Conservation (phyloP, 352 stramenopile genomes). For the Pythium coloratum region DNA sequence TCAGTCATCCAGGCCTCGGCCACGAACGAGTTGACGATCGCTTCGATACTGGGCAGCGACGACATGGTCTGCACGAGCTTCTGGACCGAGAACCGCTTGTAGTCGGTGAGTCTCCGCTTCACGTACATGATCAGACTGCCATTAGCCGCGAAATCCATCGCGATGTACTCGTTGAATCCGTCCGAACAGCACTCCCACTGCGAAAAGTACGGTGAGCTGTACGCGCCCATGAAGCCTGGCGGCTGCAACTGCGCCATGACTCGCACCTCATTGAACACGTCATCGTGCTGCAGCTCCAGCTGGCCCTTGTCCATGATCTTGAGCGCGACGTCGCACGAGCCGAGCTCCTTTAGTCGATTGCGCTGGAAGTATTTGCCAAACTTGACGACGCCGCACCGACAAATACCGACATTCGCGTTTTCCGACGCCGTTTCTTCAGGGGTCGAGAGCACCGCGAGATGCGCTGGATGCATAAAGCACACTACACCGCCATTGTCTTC, state of each 20-base stretch:
- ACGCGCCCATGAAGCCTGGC: slow-evolving; percentile 52
- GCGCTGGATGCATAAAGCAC: slow-evolving; percentile 57
- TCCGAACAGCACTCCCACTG: slow-evolving; percentile 77
- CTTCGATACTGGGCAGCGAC: slow-evolving; percentile 46
- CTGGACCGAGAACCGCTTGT: slow-evolving; percentile 66
- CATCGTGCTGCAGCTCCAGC: slow-evolving; percentile 66
- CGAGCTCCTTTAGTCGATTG: slow-evolving; percentile 27
- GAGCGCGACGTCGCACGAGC: slow-evolving; percentile 60
- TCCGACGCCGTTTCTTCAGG: slow-evolving; percentile 49
- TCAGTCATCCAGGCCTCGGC: slow-evolving; percentile 74
- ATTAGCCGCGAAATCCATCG: slow-evolving; percentile 72
- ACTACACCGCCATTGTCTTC: slow-evolving; percentile 61
- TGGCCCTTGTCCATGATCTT: slow-evolving; percentile 78
- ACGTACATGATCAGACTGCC: slow-evolving; percentile 69
- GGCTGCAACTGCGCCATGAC: slow-evolving; percentile 79
- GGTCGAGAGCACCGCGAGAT: slow-evolving; percentile 40
- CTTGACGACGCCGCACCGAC: slow-evolving; percentile 73
- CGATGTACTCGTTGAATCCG: slow-evolving; percentile 75
- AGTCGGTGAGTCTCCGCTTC: slow-evolving; percentile 61
- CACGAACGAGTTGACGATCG: slow-evolving; percentile 56
- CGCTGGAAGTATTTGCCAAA: slow-evolving; percentile 75
- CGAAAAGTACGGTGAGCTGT: slow-evolving; percentile 61
- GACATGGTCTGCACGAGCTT: slow-evolving; percentile 54
- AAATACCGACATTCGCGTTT: slow-evolving; percentile 55
- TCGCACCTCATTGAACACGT: slow-evolving; percentile 77